A percentile compares a stretch with the other conserved stretches of the same genome.
Conservation (phyloP, 352 stramenopile genomes). For the Globisporangium nagaii region DNA sequence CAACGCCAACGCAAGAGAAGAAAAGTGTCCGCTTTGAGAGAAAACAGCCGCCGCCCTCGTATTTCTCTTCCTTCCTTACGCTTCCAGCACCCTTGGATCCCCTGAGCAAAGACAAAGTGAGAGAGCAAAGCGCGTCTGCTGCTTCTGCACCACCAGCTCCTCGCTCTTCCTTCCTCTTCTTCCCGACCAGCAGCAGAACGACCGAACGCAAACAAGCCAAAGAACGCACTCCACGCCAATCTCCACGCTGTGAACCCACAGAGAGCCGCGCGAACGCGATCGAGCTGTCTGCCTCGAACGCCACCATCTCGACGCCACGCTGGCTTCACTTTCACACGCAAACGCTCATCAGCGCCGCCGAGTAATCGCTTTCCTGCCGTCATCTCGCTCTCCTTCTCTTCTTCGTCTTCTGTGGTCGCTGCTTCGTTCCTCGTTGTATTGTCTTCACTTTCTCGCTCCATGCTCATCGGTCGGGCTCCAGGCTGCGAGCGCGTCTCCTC, state of each 20-base stretch:
- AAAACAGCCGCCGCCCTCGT: not conserved
- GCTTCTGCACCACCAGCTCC: not conserved
- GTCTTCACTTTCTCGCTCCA: not conserved
- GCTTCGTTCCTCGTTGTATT: not conserved
- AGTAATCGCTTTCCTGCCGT: not conserved
- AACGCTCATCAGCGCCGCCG: not conserved
- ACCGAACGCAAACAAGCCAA: not conserved
- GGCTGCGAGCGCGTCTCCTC: not conserved
- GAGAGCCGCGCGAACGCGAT: not conserved
- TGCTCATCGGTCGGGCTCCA: not conserved
- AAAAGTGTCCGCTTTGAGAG: conserved; percentile 1
- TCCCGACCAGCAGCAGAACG: not conserved
- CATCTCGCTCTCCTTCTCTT: not conserved
- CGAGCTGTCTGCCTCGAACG: not conserved
- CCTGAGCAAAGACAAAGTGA: not conserved
- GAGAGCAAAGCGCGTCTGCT: not conserved
- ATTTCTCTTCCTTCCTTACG: conserved; percentile 4
- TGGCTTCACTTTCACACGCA: not conserved
- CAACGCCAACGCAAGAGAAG: not conserved
- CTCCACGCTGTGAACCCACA: not conserved
- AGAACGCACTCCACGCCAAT: not conserved
- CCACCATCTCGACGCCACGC: not conserved
- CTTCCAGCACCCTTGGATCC: not conserved
- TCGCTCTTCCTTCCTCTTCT: not conserved
- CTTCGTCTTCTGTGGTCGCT: not conserved